Evolutionary conservation across 257 asterid genomes (phyloP).

Genomic region (Ophiorrhiza pumila): DNA sequence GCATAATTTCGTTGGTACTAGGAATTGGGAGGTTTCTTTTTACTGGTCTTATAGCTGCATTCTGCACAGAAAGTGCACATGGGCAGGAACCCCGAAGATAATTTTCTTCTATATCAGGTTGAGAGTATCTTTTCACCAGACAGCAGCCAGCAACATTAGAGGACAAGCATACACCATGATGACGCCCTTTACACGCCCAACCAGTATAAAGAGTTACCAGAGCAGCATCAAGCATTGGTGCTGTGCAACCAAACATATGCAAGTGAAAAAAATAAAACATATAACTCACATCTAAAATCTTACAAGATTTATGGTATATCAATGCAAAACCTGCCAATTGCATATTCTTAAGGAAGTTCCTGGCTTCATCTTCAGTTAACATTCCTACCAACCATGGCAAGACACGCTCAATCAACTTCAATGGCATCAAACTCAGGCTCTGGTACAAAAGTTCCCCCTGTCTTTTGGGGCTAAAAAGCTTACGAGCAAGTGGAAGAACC

Average conservation of each 20-base stretch:
- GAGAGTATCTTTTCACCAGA: slow-evolving; percentile 19
- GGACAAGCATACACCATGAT: slow-evolving; percentile 39
- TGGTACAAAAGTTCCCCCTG: slow-evolving; percentile 44
- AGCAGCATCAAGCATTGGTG: slow-evolving; percentile 39
- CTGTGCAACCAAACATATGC: slow-evolving; percentile 29
- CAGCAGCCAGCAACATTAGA: slow-evolving; percentile 36
- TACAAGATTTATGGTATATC: background rate
- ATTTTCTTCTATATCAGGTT: slow-evolving; percentile 29
- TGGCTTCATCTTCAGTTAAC: slow-evolving; percentile 40
- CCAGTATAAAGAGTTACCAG: slow-evolving; percentile 44
- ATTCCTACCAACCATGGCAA: slow-evolving; percentile 45
- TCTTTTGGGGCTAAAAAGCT: slow-evolving; percentile 36
- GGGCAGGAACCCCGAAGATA: slow-evolving; percentile 29
- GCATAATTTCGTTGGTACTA: slow-evolving; percentile 5
- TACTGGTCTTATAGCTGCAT: slow-evolving; percentile 30
- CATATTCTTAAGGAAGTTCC: slow-evolving; percentile 35
- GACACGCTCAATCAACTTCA: slow-evolving; percentile 46
- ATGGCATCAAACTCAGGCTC: slow-evolving; percentile 45
- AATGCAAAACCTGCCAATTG: slow-evolving; percentile 39
- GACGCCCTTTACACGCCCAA: slow-evolving; percentile 49
- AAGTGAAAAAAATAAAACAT: slow-evolving; percentile 20
- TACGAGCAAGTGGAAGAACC: slow-evolving; percentile 49
- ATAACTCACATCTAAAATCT: background rate
- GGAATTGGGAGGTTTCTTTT: slow-evolving; percentile 27
- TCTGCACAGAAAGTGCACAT: slow-evolving; percentile 24